These are phyloP conservation scores for Elymus sibiricus DNA, from an alignment of 176 grass and related monocot genomes.

Conservation along the genomic window DNA sequence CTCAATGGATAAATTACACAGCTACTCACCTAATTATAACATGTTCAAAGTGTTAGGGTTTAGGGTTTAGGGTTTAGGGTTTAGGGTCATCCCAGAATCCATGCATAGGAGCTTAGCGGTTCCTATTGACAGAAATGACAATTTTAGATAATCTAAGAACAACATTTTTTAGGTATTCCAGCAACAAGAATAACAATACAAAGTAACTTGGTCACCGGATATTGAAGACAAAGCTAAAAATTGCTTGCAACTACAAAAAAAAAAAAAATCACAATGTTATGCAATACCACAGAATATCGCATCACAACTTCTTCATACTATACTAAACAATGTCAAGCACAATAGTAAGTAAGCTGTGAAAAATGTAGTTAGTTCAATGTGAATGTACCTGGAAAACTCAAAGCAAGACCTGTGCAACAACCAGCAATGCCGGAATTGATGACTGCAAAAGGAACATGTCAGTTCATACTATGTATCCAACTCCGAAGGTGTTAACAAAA, in stretches of 20 bases:
- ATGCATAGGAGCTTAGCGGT: neutral
- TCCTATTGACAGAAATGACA: neutral
- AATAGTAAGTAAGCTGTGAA: neutral
- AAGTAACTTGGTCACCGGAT: neutral
- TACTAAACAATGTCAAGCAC: neutral
- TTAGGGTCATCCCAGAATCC: neutral
- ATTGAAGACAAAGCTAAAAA: neutral
- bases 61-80: no score
- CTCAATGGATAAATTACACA: neutral
- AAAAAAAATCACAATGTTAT: neutral
- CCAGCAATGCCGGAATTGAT: constrained; percentile 86
- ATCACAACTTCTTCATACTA: neutral
- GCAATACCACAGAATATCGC: neutral
- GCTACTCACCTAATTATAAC: neutral
- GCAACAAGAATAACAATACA: neutral
- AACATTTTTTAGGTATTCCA: neutral
- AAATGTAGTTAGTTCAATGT: neutral
- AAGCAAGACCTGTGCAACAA: constrained; percentile 87
- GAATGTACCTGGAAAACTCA: constrained; percentile 92
- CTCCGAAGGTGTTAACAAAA: neutral
- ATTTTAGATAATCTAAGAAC: neutral
- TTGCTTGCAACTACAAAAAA: no score
- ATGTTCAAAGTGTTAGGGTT: neutral
- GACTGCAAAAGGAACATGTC: constrained; percentile 45
- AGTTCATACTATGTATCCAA: constrained; percentile 21